Evolutionary conservation across 805 yeast genomes (phyloP), one percentile per base, ranked within the genome.

Genomic region (Zygosaccharomyces bailii): DNA sequence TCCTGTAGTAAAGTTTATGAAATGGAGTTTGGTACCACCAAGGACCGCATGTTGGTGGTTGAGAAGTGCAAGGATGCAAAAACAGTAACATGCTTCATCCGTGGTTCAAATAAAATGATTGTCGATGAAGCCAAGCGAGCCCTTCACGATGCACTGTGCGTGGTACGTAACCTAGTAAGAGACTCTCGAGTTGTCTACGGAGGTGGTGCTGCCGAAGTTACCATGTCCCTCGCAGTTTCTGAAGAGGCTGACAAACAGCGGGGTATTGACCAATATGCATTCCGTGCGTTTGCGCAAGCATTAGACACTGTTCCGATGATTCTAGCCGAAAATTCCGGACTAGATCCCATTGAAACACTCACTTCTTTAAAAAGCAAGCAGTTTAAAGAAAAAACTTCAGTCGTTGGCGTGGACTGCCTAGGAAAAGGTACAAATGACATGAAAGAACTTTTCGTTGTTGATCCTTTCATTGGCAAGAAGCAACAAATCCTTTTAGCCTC

Each of bases 21-120:
- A 68, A 67, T 93, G 54, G 95, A 86, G 63, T 89, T 93, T 56
- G 99, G 99, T 60, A 93, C 99, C 17, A 91, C 97, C 3, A 80
- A 87, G 61, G 99, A 95, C 59, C 84, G 93, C 59, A 93, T 93
- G 98, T 73, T 93, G 53, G 93, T 90, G 19, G 81, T 93, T 52
- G 98, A 91, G 70, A 87, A 90, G 52, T 82, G 93, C 60, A 80
- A 88, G 30, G 85, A 87, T 61, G 75, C 90, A 21, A 80, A 84
- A 59, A 93, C 96, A 2, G 97, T 89, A 5, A 89, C 98, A 1
- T 85, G 95, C 59, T 84, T 93, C 64, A 75, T 93, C 36, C 80
- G 99, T 66, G 99, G 99, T 30, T 86, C 96, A 6, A 93, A 90
- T 69, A 90, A 86, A 68, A 95, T 93, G 99, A 88, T 95, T 59